A percentile compares a stretch with the other conserved stretches of the same genome.
phyloP scores from a whole-genome alignment of 495 filamentous ascomycete genomes.

The Aspergillus avenaceus region DNA sequence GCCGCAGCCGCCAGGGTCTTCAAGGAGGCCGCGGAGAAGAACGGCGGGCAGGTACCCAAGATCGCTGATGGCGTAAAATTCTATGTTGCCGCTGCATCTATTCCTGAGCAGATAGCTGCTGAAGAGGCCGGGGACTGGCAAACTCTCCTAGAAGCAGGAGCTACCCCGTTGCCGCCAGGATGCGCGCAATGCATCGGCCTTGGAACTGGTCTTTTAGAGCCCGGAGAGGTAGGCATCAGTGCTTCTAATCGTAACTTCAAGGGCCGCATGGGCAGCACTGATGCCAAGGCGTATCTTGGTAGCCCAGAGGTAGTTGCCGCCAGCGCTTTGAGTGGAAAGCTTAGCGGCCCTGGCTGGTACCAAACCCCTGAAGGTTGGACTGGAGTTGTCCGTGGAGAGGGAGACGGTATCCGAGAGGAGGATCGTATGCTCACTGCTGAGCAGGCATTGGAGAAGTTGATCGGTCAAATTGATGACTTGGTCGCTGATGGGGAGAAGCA shows the following conservation, averaged over 20 bases:
- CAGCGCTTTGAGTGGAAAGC: slow-evolving; percentile 72
- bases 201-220: slow-evolving; percentile 74
- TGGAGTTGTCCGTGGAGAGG: slow-evolving; percentile 67
- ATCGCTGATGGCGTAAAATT: slow-evolving; percentile 77
- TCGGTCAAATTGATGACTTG: slow-evolving; percentile 60
- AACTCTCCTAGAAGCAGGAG: slow-evolving; percentile 73
- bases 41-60: slow-evolving; percentile 58
- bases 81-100: slow-evolving; percentile 87
- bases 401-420: slow-evolving; percentile 57
- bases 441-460: slow-evolving; percentile 64
- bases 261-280: slow-evolving; percentile 80
- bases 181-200: slow-evolving; percentile 93
- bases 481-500: slow-evolving; percentile 49
- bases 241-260: slow-evolving; percentile 92
- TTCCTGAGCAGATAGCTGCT: slow-evolving; percentile 71
- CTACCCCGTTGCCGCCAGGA: slow-evolving; percentile 66
- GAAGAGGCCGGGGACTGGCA: slow-evolving; percentile 90
- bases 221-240: slow-evolving; percentile 84
- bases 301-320: slow-evolving; percentile 92
- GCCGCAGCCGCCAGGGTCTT: slow-evolving; percentile 83
- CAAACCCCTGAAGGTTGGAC: slow-evolving; percentile 59
- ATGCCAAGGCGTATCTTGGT: slow-evolving; percentile 83
- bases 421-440: slow-evolving; percentile 60
- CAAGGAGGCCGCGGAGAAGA: slow-evolving; percentile 61
- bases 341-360: slow-evolving; percentile 80